These are phyloP conservation scores for Coemansia sp. DNA, from an alignment of 192 early-diverging fungal species.

Conservation along the genomic window DNA sequence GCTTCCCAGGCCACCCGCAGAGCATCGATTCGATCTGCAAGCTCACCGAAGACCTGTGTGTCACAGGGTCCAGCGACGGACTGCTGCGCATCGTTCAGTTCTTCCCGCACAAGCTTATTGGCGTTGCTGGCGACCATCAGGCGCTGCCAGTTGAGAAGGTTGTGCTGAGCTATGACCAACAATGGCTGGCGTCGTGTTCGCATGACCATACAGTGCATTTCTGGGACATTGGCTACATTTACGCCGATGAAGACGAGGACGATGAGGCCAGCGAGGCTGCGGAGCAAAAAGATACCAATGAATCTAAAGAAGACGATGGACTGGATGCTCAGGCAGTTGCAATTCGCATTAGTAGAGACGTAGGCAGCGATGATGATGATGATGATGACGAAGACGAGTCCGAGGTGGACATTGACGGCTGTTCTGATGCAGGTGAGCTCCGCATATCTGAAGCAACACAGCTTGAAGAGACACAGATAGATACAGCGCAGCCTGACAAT, in stretches of 20 bases:
- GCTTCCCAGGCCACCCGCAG: constrained; percentile 91
- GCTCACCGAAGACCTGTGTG: constrained; percentile 78
- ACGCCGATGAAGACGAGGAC: constrained; percentile 52
- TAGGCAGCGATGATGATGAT: background rate
- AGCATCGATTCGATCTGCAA: constrained; percentile 85
- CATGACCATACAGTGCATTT: constrained; percentile 87
- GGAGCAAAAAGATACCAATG: too few species aligned
- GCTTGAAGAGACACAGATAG: too few species aligned
- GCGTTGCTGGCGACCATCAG: constrained; percentile 85
- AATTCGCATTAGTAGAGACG: constrained; percentile 46
- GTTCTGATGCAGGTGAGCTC: constrained; percentile 40
- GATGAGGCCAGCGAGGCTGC: constrained; percentile 1
- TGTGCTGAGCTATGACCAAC: constrained; percentile 65
- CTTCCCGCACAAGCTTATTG: constrained; percentile 90
- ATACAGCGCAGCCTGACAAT: too few species aligned
- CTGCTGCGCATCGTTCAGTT: constrained; percentile 81
- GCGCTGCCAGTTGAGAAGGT: constrained; percentile 89
- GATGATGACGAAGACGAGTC: constrained; percentile 17
- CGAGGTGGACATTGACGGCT: constrained; percentile 48
- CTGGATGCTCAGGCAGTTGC: constrained; percentile 46
- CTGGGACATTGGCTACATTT: constrained; percentile 77
- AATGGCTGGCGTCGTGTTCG: constrained; percentile 75
- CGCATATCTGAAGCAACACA: background rate
- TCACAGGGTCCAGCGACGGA: constrained; percentile 92
- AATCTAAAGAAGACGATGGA: constrained; percentile 2